Evolutionary conservation across 1,284 basidiomycete species (phyloP).

Genomic region (Takashimella koratensis): DNA sequence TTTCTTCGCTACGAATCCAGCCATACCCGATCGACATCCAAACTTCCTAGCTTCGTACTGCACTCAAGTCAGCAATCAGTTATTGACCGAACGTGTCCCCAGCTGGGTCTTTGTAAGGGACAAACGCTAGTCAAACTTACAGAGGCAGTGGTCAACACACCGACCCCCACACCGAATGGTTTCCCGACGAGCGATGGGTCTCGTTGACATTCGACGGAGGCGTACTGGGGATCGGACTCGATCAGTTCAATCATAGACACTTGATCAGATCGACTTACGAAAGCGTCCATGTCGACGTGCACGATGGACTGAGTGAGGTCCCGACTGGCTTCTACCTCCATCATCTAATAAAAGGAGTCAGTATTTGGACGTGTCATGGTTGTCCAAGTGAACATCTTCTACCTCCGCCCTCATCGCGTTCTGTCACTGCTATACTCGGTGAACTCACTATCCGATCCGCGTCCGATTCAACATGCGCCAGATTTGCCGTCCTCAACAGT

Average conservation of each 20-base stretch:
- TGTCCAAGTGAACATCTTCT: not conserved
- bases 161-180: slow-evolving; percentile 74
- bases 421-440: too few species aligned
- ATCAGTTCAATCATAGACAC: not conserved
- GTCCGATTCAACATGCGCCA: slow-evolving; percentile 32
- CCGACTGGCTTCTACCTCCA: slow-evolving; percentile 68
- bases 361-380: too few species aligned
- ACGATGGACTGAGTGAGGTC: slow-evolving; percentile 74
- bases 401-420: too few species aligned
- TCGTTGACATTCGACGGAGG: slow-evolving; percentile 60
- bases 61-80: not conserved
- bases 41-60: slow-evolving; percentile 87
- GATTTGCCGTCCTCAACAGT: slow-evolving; percentile 31
- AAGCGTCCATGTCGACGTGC: slow-evolving; percentile 48
- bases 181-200: slow-evolving; percentile 76
- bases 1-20: slow-evolving; percentile 88
- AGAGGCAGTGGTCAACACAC: slow-evolving; percentile 73
- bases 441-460: slow-evolving; percentile 44
- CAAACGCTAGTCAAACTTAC: slow-evolving; percentile 25
- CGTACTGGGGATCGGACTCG: slow-evolving; percentile 31
- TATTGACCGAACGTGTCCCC: too few species aligned
- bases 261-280: slow-evolving; percentile 25
- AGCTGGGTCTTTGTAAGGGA: too few species aligned
- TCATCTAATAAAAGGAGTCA: slow-evolving; percentile 54
- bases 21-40: slow-evolving; percentile 85